A percentile compares a stretch with the other conserved stretches of the same genome.
Conservation (phyloP, 768 basidiomycete species). For the Leucogyrophana mollusca region DNA sequence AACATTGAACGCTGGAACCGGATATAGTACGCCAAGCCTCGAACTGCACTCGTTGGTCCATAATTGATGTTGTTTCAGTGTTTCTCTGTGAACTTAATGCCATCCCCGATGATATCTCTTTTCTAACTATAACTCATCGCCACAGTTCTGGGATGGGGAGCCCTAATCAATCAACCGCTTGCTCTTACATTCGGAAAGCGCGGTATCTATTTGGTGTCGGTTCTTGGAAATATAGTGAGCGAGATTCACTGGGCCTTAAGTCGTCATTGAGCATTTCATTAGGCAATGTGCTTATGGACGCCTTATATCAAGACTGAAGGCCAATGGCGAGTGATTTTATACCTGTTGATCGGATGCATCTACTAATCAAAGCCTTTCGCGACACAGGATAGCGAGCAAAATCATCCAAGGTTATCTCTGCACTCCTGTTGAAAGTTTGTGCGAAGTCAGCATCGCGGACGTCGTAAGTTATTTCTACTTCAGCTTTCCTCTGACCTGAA, state of each 20-base stretch:
- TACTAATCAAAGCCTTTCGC: neutral
- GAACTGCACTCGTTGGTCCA: neutral
- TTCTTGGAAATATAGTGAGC: conserved; percentile 15
- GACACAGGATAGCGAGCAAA: conserved; percentile 16
- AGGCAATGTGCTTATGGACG: conserved; percentile 18
- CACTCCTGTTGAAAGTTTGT: conserved; percentile 20
- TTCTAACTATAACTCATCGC: no score
- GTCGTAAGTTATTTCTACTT: conserved; percentile 5
- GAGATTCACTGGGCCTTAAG: neutral
- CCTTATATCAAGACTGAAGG: conserved; percentile 17
- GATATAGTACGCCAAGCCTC: conserved; percentile 11
- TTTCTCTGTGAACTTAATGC: conserved; percentile 12
- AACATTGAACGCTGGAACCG: conserved; percentile 17
- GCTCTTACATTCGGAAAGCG: conserved; percentile 19
- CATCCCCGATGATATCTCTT: neutral
- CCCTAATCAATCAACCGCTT: conserved; percentile 17
- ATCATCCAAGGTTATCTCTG: conserved; percentile 18
- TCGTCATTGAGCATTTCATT: neutral
- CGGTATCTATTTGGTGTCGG: conserved; percentile 15
- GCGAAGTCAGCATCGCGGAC: conserved; percentile 18
- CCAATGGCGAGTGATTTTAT: conserved; percentile 10
- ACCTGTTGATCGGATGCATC: neutral
- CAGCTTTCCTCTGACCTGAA: neutral
- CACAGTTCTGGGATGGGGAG: conserved; percentile 16
- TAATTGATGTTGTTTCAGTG: conserved; percentile 6